These are phyloP conservation scores for Penicillium roqueforti DNA, from an alignment of 495 filamentous ascomycete species.

Conservation along the genomic window DNA sequence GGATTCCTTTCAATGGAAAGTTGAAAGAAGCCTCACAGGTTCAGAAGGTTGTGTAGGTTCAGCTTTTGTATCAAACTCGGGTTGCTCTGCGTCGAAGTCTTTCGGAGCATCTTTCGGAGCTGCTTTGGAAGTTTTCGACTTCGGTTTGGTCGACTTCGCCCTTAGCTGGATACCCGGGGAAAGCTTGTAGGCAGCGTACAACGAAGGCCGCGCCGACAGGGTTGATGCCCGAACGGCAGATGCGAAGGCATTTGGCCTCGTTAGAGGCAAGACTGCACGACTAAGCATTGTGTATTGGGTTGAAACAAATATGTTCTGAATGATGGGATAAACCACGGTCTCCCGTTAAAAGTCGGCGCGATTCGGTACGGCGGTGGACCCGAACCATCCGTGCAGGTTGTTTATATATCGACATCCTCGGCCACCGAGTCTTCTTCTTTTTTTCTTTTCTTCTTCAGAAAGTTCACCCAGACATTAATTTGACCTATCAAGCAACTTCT, in stretches of 20 bases:
- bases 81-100: conserved; percentile 39
- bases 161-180: conserved; percentile 35
- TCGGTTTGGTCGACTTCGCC: conserved; percentile 18
- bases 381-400: conserved; percentile 24
- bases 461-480: conserved; percentile 67
- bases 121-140: conserved; percentile 15
- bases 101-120: conserved; percentile 24
- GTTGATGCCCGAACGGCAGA: conserved; percentile 36
- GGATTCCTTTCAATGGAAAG: background rate
- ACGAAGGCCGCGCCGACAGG: conserved; percentile 33
- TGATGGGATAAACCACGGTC: conserved; percentile 9
- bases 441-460: conserved; percentile 43
- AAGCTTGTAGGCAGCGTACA: conserved; percentile 44
- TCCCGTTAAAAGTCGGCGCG: conserved; percentile 35
- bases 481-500: conserved; percentile 50
- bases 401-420: conserved; percentile 18
- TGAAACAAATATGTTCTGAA: conserved; percentile 22
- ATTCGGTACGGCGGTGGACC: conserved; percentile 21
- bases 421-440: conserved; percentile 11
- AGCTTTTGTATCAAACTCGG: conserved; percentile 42
- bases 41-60: conserved; percentile 31
- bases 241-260: conserved; percentile 41
- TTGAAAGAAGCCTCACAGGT: conserved; percentile 26
- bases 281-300: conserved; percentile 36
- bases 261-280: conserved; percentile 43